These are phyloP conservation scores for Penicillium sp. DNA, from an alignment of 2,329 filamentous ascomycete species.

Conservation along the genomic window DNA sequence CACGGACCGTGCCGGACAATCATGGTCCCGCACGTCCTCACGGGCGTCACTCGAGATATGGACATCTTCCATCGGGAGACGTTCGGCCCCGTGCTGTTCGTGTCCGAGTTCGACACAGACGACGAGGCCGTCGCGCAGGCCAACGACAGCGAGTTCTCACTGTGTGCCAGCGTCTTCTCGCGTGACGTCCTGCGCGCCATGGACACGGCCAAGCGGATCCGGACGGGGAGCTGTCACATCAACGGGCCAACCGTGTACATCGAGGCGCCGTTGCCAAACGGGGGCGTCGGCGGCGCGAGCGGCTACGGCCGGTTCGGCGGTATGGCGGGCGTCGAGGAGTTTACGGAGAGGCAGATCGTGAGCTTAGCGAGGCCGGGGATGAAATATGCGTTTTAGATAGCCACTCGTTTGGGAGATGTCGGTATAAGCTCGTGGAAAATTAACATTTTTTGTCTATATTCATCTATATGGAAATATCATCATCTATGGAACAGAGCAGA, in stretches of 20 bases:
- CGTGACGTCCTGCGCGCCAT: conserved; percentile 6
- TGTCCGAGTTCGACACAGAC: conserved; percentile 6
- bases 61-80: conserved; percentile 7
- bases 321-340: conserved; percentile 5
- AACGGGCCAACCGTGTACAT: conserved; percentile 48
- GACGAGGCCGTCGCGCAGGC: conserved; percentile 6
- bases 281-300: conserved; percentile 41
- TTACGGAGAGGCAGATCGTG: conserved; percentile 34
- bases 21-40: conserved; percentile 1
- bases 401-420: background rate
- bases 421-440: background rate
- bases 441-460: background rate
- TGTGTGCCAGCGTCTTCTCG: conserved; percentile 12
- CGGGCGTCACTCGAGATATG: conserved; percentile 5
- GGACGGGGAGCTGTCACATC: conserved; percentile 39
- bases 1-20: conserved; percentile 4
- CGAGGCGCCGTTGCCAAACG: conserved; percentile 45
- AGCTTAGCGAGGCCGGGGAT: conserved; percentile 21
- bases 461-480: background rate
- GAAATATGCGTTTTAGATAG: conserved; percentile 12
- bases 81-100: conserved; percentile 8
- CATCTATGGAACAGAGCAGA: background rate
- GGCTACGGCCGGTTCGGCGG: conserved; percentile 44
- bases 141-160: conserved; percentile 7
- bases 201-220: conserved; percentile 7